phyloP scores from a whole-genome alignment of 352 stramenopile genomes.

The Peronospora tabacina region DNA sequence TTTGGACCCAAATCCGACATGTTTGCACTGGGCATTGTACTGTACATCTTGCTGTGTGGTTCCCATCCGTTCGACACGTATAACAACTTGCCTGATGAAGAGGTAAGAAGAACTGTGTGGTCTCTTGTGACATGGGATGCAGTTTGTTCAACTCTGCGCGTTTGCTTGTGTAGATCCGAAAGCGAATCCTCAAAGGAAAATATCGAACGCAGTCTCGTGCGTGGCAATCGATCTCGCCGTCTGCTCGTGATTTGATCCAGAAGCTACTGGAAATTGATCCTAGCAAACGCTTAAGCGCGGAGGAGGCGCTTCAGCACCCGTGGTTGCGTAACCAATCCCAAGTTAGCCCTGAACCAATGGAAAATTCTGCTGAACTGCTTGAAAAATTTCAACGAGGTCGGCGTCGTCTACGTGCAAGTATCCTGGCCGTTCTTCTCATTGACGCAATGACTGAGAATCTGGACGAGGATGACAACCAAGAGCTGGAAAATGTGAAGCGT shows the following conservation, averaged over 20 bases:
- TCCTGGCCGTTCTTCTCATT: slow-evolving; percentile 65
- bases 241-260: slow-evolving; percentile 60
- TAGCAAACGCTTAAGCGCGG: slow-evolving; percentile 53
- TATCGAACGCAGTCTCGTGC: slow-evolving; percentile 63
- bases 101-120: slow-evolving; percentile 26
- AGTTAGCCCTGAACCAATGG: slow-evolving; percentile 47
- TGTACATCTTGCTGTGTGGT: slow-evolving; percentile 84
- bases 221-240: slow-evolving; percentile 62
- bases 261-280: slow-evolving; percentile 63
- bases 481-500: slow-evolving; percentile 33
- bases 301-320: slow-evolving; percentile 58
- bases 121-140: background rate
- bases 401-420: slow-evolving; percentile 66
- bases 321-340: slow-evolving; percentile 56
- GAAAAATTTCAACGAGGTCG: slow-evolving; percentile 75
- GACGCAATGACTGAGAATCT: slow-evolving; percentile 43
- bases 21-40: slow-evolving; percentile 75
- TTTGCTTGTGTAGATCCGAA: slow-evolving; percentile 45
- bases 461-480: slow-evolving; percentile 31
- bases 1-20: slow-evolving; percentile 71
- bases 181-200: slow-evolving; percentile 71
- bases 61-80: slow-evolving; percentile 79
- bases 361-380: slow-evolving; percentile 62
- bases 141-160: background rate
- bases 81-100: slow-evolving; percentile 80